Base-by-base conservation (phyloP, 495 filamentous ascomycete species). In the Neurospora hispaniola region DNA sequence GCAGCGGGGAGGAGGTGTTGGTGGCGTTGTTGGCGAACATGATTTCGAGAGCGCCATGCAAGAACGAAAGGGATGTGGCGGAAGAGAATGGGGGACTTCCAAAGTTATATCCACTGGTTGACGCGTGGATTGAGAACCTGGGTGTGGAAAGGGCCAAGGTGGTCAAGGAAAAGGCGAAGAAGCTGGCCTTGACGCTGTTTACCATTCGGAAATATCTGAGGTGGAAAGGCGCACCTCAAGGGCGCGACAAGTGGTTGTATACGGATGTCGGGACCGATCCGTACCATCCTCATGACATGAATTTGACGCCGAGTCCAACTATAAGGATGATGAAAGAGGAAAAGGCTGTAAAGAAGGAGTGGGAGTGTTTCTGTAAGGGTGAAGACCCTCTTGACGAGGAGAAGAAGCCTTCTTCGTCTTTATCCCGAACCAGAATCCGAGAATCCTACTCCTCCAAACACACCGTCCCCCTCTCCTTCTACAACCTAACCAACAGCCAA, bases 401-500 rank as follows among this genome's bases (percentile, higher is more conserved):
- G 20, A 4, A 73, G 72, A 31, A 31, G 27, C 27, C 27, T 31
- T 31, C 27, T 40, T 40, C 39, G 9, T 40, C 46, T 48, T 69
- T 72, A 10, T 59, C 18, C n/a, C 18, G 41, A 35, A 35, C 7
- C 40, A 31, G 10, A n/a, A 12, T 2, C 12, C 16, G 27, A n/a
- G 70, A 42, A 35, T 81, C 80, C 71, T 77, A 78, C 27, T 80
- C 78, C 66, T 88, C 84, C 73, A 92, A 88, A 14, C 97, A 82
- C 79, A 88, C 88, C 78, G 88, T 86, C 74, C 54, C 54, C 14
- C 27, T 66, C 11, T 66, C 54, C 27, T 62, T 62, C 7, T 66
- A 66, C 27, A 66, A 66, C 54, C 54, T 66, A 6, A 35, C 1
- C 14, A 66, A 66, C 54, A 66, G 54, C 54, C 54, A 66, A 66